A percentile compares a stretch with the other conserved stretches of the same genome.
These are phyloP conservation scores for Rhodomyrtus psidioides DNA, from an alignment of 441 rosid genomes.

Conservation along the genomic window DNA sequence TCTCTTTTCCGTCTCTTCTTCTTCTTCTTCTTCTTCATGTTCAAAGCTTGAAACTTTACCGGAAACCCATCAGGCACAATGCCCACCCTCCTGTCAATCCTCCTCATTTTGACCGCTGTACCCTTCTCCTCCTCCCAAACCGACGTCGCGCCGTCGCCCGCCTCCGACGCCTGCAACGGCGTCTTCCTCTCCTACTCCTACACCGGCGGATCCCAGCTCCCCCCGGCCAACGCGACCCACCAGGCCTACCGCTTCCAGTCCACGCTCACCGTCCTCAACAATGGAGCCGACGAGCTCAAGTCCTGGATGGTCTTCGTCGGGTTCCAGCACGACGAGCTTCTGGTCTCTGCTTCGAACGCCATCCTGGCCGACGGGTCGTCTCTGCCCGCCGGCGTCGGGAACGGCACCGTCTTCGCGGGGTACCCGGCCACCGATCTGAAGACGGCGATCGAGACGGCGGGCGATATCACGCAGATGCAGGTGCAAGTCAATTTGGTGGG, in stretches of 20 bases:
- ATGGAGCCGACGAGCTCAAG: conserved; percentile 60
- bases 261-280: conserved; percentile 54
- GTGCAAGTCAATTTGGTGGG: background rate
- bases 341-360: conserved; percentile 3
- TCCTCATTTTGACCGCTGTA: background rate
- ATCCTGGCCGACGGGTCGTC: background rate
- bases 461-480: conserved; percentile 10
- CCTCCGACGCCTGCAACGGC: conserved; percentile 60
- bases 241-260: conserved; percentile 87
- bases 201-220: conserved; percentile 37
- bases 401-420: conserved; percentile 8
- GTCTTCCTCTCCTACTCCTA: conserved; percentile 56
- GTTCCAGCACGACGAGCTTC: conserved; percentile 10
- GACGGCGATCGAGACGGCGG: conserved; percentile 16
- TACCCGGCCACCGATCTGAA: background rate
- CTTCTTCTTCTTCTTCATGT: background rate
- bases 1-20: background rate
- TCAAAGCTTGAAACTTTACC: background rate
- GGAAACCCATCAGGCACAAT: background rate
- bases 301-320: conserved; percentile 20
- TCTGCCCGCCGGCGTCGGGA: conserved; percentile 3
- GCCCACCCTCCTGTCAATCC: background rate
- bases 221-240: conserved; percentile 42
- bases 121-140: conserved; percentile 29
- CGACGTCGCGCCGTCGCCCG: conserved; percentile 31